A percentile compares a stretch with the other conserved stretches of the same genome.
Evolutionary conservation across 2,329 filamentous ascomycete species (phyloP).

Genomic region (Aschersonia sp.): DNA sequence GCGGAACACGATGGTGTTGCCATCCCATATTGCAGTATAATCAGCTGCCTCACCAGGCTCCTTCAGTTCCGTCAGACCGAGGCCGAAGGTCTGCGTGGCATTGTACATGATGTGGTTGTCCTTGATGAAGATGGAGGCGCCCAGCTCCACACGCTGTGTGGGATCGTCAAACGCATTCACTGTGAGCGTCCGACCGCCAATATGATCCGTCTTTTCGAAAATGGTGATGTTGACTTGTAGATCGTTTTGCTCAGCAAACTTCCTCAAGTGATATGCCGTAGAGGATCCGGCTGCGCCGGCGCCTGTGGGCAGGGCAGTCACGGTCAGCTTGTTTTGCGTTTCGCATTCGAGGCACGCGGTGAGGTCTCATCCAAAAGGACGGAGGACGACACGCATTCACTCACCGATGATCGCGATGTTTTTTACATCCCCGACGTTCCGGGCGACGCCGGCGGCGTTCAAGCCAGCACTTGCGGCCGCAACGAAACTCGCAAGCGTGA

Average conservation of each 20-base stretch:
- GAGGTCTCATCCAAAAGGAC: background rate
- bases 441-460: conserved; percentile 2
- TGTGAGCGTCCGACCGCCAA: conserved; percentile 81
- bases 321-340: no score
- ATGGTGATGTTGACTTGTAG: conserved; percentile 66
- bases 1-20: conserved; percentile 55
- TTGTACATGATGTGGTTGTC: conserved; percentile 72
- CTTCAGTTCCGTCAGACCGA: conserved; percentile 36
- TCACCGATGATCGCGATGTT: conserved; percentile 23
- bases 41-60: conserved; percentile 30
- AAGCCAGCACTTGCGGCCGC: conserved; percentile 7
- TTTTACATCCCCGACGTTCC: conserved; percentile 9
- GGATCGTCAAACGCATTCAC: conserved; percentile 61
- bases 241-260: conserved; percentile 49
- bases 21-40: conserved; percentile 73
- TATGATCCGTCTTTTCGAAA: conserved; percentile 62
- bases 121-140: conserved; percentile 81
- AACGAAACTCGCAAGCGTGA: conserved; percentile 4
- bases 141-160: conserved; percentile 61
- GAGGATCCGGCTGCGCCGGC: conserved; percentile 83
- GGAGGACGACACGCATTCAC: conserved; percentile 5
- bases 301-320: conserved; percentile 32
- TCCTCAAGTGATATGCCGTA: conserved; percentile 65
- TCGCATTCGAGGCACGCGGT: no score
- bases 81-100: conserved; percentile 55